Evolutionary conservation across 2,329 filamentous ascomycete species (phyloP).

Genomic region (Fusarium nematophilum): DNA sequence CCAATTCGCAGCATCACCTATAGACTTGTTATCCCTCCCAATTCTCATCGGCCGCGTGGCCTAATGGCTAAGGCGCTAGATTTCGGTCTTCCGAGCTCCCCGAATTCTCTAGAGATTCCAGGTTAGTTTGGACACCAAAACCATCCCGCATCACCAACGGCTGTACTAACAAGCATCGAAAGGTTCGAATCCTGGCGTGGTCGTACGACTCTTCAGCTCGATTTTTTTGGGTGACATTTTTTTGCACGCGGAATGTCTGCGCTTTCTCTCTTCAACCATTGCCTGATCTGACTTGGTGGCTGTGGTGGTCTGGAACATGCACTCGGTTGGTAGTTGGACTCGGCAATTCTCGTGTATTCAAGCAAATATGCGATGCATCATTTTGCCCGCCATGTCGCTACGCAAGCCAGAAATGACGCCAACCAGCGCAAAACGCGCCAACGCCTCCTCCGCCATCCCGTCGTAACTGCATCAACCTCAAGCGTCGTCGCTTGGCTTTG

Average conservation of each 20-base stretch:
- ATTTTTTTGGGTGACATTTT: slow-evolving; percentile 8
- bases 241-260: neutral
- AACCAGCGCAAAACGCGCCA: neutral
- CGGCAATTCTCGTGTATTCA: neutral
- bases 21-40: neutral
- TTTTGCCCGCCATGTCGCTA: neutral
- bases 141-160: neutral
- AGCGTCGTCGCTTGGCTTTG: neutral
- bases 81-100: slow-evolving; percentile 25
- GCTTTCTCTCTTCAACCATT: slow-evolving; percentile 2
- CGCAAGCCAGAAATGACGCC: neutral
- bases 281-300: neutral
- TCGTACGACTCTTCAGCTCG: slow-evolving; percentile 14
- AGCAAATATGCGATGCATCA: neutral
- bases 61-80: slow-evolving; percentile 42
- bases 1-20: slow-evolving; percentile 14
- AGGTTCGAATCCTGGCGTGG: slow-evolving; percentile 43
- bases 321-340: slow-evolving; percentile 1
- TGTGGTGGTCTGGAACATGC: neutral
- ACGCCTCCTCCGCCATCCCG: neutral
- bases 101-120: slow-evolving; percentile 40
- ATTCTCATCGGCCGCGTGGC: slow-evolving; percentile 34
- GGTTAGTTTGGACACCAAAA: slow-evolving; percentile 9
- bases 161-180: slow-evolving; percentile 7
- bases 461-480: neutral